phyloP scores from a whole-genome alignment of 441 rosid species.

The Populus tomentosa region DNA sequence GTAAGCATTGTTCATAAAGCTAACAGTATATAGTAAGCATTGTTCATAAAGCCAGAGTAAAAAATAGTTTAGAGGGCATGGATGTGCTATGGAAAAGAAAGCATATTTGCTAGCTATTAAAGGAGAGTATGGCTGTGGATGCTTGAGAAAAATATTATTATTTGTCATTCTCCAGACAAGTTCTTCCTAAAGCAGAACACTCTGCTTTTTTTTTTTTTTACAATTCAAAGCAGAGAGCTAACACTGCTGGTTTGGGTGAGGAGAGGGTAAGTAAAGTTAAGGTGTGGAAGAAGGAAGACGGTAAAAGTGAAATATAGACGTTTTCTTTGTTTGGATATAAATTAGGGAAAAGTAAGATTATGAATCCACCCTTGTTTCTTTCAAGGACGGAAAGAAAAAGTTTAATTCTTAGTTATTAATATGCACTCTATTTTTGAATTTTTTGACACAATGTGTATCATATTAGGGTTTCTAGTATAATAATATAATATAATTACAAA shows the following conservation, averaged over 20 bases:
- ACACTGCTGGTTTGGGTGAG: neutral
- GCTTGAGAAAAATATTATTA: neutral
- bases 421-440: neutral
- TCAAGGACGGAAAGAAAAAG: neutral
- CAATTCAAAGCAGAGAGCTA: neutral
- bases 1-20: too few relatives aligned
- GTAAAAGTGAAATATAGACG: neutral
- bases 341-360: neutral
- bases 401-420: too few relatives aligned
- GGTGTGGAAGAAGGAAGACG: neutral
- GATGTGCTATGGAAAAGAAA: neutral
- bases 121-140: too few relatives aligned
- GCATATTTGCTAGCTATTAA: neutral
- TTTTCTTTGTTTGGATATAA: neutral
- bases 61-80: too few relatives aligned
- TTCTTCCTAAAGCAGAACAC: neutral
- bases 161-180: neutral
- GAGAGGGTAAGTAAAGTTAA: neutral
- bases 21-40: too few relatives aligned
- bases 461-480: neutral
- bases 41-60: too few relatives aligned
- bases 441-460: neutral
- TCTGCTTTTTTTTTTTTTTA: too few relatives aligned
- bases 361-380: neutral
- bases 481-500: too few relatives aligned